Evolutionary conservation across 805 yeast genomes (phyloP).

Genomic region (Yamadazyma olivae): DNA sequence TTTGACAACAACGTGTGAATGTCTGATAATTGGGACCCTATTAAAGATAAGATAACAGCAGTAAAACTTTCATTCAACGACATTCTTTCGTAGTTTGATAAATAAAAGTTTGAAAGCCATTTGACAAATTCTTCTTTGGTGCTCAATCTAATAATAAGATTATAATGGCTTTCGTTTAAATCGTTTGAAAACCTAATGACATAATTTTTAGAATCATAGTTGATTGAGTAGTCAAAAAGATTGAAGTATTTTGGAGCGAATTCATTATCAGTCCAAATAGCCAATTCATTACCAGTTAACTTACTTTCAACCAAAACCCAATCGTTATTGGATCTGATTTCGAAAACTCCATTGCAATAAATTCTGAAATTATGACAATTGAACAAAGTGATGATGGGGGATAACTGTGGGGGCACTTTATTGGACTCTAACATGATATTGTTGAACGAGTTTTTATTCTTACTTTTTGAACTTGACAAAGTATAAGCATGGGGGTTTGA

Average conservation of each 20-base stretch:
- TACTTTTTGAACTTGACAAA: constrained; percentile 1
- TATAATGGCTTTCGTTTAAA: constrained; percentile 14
- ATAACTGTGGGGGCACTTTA: constrained; percentile 56
- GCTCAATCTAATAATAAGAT: constrained; percentile 22
- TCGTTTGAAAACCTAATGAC: constrained; percentile 12
- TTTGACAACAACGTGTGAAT: constrained; percentile 53
- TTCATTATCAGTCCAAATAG: constrained; percentile 43
- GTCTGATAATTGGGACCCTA: constrained; percentile 56
- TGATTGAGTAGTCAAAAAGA: constrained; percentile 39
- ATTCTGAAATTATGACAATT: constrained; percentile 67
- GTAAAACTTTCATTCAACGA: constrained; percentile 62
- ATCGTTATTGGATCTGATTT: constrained; percentile 16
- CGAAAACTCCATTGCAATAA: constrained; percentile 51
- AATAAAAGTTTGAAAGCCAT: constrained; percentile 49
- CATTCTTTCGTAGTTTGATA: constrained; percentile 56
- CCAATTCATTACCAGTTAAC: constrained; percentile 53
- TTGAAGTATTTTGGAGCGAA: constrained; percentile 52
- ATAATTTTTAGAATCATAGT: constrained; percentile 6
- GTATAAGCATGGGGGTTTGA: constrained; percentile 1
- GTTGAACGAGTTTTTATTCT: constrained; percentile 8
- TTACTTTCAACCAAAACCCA: constrained; percentile 37
- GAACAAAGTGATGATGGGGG: constrained; percentile 68
- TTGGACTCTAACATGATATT: constrained; percentile 3
- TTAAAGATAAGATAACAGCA: constrained; percentile 58
- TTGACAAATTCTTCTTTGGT: constrained; percentile 18